These are phyloP conservation scores for Tricholoma flavovirens DNA, from an alignment of 768 basidiomycete species.

Conservation along the genomic window DNA sequence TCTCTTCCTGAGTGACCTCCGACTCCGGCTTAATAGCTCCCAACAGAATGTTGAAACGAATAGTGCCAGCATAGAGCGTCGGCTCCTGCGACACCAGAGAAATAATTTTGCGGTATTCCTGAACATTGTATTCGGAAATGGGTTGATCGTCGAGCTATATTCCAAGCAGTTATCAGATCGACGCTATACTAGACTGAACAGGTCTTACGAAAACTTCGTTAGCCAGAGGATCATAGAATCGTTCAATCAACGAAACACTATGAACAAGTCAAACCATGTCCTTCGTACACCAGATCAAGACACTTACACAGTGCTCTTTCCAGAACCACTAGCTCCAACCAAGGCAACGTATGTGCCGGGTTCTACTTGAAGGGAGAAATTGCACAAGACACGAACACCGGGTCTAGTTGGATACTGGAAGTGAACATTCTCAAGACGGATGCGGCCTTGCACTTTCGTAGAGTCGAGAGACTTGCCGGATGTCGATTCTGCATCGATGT, in stretches of 20 bases:
- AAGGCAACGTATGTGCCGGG: slow-evolving; percentile 81
- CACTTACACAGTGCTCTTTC: slow-evolving; percentile 80
- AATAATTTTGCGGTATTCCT: slow-evolving; percentile 83
- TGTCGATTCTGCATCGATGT: slow-evolving; percentile 74
- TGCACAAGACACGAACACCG: slow-evolving; percentile 75
- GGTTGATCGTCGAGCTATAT: slow-evolving; percentile 71
- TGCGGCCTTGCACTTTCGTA: slow-evolving; percentile 48
- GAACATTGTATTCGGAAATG: slow-evolving; percentile 71
- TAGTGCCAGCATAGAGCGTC: slow-evolving; percentile 80
- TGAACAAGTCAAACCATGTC: too few species aligned
- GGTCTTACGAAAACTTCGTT: slow-evolving; percentile 52
- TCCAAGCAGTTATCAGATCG: too few species aligned
- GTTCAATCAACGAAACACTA: slow-evolving; percentile 75
- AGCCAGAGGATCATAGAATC: slow-evolving; percentile 83
- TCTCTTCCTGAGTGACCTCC: slow-evolving; percentile 81
- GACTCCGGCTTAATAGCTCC: slow-evolving; percentile 72
- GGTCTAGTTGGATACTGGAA: slow-evolving; percentile 91
- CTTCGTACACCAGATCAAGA: too few species aligned
- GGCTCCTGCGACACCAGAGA: slow-evolving; percentile 91
- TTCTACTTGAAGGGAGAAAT: slow-evolving; percentile 61
- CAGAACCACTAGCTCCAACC: slow-evolving; percentile 75
- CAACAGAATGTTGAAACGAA: slow-evolving; percentile 87
- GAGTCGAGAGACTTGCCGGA: slow-evolving; percentile 50
- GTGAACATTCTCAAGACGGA: slow-evolving; percentile 72
- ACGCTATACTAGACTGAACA: background rate